Conservation (phyloP, 139 green algal genomes). For the Micromonas pusilla region DNA sequence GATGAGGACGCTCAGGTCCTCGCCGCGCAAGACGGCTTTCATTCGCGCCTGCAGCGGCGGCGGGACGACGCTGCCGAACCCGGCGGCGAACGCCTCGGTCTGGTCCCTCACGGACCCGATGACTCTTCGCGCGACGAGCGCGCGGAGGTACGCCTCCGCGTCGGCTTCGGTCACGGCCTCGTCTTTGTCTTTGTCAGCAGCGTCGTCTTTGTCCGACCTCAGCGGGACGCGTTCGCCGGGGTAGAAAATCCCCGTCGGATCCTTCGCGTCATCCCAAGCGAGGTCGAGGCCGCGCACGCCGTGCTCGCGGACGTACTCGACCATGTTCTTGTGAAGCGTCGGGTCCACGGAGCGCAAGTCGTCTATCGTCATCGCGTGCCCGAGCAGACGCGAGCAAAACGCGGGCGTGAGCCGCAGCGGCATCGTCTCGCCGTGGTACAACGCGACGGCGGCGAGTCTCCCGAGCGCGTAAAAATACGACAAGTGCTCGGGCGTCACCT, state of each 20-base stretch:
- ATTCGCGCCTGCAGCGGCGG: not conserved
- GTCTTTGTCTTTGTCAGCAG: not conserved
- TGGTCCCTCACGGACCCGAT: not conserved
- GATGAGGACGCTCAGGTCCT: not conserved
- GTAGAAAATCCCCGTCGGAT: not conserved
- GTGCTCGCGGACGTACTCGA: not conserved
- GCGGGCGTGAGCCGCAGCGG: not conserved
- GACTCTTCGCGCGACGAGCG: not conserved
- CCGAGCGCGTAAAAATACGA: not conserved
- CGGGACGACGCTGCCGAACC: not conserved
- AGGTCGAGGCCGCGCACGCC: not conserved
- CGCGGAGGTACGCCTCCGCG: not conserved
- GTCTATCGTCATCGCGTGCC: not conserved
- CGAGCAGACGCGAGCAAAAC: not conserved
- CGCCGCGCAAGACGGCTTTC: not conserved
- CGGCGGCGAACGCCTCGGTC: not conserved
- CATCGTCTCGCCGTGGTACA: constrained; percentile 5
- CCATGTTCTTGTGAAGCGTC: not conserved
- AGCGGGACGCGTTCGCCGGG: not conserved
- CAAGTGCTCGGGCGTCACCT: not conserved
- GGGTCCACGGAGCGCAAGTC: not conserved
- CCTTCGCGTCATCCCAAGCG: not conserved
- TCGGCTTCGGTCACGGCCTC: not conserved
- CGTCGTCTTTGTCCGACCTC: not conserved
- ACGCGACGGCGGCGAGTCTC: not conserved